Percentiles rank a stretch among this genome's conserved stretches.
Conservation (phyloP, 345 rosid genomes). For the Adansonia digitata region DNA sequence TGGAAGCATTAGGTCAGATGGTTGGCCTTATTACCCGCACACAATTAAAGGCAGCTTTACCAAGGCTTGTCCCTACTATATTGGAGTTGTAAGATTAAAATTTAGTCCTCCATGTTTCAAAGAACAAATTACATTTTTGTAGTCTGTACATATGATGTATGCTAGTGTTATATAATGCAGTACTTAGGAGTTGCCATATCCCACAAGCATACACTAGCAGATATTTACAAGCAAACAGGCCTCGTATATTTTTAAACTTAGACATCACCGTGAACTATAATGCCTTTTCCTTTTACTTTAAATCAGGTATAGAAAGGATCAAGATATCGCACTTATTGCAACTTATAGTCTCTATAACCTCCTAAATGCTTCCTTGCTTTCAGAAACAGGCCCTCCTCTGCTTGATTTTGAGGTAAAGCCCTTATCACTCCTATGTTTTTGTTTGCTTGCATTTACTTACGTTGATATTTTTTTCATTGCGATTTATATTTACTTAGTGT, state of each 20-base stretch:
- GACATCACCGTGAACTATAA: conserved; percentile 1
- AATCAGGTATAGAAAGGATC: conserved; percentile 81
- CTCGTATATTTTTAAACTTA: background rate
- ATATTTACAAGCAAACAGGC: background rate
- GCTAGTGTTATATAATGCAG: background rate
- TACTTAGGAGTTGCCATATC: background rate
- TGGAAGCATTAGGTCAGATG: conserved; percentile 98
- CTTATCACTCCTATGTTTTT: background rate
- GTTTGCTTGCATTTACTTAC: background rate
- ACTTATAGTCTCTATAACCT: conserved; percentile 77
- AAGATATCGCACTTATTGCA: conserved; percentile 68
- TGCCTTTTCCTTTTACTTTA: conserved; percentile 16
- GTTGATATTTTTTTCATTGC: background rate
- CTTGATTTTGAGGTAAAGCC: conserved; percentile 86
- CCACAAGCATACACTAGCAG: background rate
- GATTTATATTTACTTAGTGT: background rate
- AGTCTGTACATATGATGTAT: background rate
- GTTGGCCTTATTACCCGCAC: conserved; percentile 84
- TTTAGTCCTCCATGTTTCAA: conserved; percentile 1
- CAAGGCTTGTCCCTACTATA: conserved; percentile 81
- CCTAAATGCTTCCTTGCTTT: conserved; percentile 65
- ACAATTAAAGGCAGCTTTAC: conserved; percentile 85
- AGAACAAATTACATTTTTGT: background rate
- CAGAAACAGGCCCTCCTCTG: conserved; percentile 92
- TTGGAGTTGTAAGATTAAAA: conserved; percentile 71